Conservation (phyloP, 371 early-diverging fungal genomes). For the Haplosporangium sp. region DNA sequence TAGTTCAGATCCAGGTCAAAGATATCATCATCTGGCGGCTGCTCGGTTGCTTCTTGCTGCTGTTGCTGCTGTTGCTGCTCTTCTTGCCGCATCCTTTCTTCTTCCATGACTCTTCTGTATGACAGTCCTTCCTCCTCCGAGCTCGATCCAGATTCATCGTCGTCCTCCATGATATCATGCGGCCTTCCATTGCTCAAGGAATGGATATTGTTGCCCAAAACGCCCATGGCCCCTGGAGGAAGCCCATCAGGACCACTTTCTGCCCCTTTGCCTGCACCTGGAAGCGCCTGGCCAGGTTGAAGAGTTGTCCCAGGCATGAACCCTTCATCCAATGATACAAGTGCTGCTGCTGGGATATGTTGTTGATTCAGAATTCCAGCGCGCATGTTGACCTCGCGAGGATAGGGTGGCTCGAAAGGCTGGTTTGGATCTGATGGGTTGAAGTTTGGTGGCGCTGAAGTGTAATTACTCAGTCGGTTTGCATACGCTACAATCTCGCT, state of each 20-base stretch:
- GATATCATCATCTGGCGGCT: slow-evolving; percentile 27
- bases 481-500: slow-evolving; percentile 63
- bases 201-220: not conserved
- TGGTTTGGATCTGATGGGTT: slow-evolving; percentile 57
- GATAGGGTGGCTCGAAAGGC: slow-evolving; percentile 67
- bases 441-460: slow-evolving; percentile 68
- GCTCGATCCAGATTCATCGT: slow-evolving; percentile 37
- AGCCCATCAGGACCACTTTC: not conserved
- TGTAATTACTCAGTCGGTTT: slow-evolving; percentile 60
- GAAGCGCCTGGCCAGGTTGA: not conserved
- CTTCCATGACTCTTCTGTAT: slow-evolving; percentile 22
- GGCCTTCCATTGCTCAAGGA: slow-evolving; percentile 5
- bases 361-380: slow-evolving; percentile 61
- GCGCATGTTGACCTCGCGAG: slow-evolving; percentile 64
- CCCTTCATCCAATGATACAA: slow-evolving; percentile 35
- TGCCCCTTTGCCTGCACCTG: not conserved
- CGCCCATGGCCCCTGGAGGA: not conserved
- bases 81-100: slow-evolving; percentile 10
- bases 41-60: slow-evolving; percentile 8
- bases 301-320: slow-evolving; percentile 35
- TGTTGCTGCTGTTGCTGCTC: slow-evolving; percentile 28
- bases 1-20: slow-evolving; percentile 45
- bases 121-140: slow-evolving; percentile 39
- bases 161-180: slow-evolving; percentile 19
- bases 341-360: slow-evolving; percentile 41